These are phyloP conservation scores for Dactylis glomerata DNA, from an alignment of 176 grass and related monocot species.

Conservation along the genomic window DNA sequence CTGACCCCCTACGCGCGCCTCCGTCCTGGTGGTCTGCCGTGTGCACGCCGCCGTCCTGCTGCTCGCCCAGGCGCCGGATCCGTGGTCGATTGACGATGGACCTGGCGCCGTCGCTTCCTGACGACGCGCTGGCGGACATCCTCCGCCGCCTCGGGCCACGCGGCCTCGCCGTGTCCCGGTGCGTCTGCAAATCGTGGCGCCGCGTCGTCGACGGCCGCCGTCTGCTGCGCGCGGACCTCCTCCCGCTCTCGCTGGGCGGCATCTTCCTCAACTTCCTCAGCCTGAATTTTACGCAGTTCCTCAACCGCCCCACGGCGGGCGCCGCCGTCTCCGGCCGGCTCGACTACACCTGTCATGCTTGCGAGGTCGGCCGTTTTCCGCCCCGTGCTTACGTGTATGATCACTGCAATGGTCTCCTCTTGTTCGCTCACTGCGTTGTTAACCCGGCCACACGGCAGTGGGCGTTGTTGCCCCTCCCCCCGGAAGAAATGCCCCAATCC, in stretches of 20 bases:
- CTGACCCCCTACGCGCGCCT: too few relatives aligned
- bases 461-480: neutral
- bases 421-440: neutral
- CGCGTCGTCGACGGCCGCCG: neutral
- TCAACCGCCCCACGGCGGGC: neutral
- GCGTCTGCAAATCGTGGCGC: neutral
- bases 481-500: neutral
- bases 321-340: neutral
- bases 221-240: slow-evolving; percentile 4
- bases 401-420: slow-evolving; percentile 2
- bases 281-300: neutral
- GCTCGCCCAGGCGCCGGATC: neutral
- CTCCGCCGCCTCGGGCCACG: neutral
- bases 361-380: accelerated
- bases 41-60: neutral
- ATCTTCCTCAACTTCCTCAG: neutral
- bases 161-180: neutral
- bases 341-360: neutral
- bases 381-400: neutral
- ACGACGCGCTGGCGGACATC: neutral
- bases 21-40: neutral
- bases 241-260: neutral
- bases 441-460: neutral
- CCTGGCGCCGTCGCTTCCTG: neutral
- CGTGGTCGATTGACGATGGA: neutral